Evolutionary conservation across 345 rosid species (phyloP).

Genomic region (Noccaea caerulescens): DNA sequence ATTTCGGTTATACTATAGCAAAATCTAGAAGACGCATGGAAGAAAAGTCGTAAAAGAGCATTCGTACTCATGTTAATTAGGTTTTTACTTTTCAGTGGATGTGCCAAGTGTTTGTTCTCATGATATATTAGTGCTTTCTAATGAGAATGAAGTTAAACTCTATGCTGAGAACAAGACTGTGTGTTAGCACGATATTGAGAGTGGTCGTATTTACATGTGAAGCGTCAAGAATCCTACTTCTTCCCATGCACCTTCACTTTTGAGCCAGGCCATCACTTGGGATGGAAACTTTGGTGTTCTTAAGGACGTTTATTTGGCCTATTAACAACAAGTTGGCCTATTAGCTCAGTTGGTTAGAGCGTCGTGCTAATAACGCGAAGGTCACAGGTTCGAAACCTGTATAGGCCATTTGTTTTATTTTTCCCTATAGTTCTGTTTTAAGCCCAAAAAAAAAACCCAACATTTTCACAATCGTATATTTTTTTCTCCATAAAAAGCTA

Average conservation of each 20-base stretch:
- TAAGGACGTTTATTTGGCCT: not conserved
- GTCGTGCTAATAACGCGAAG: slow-evolving; percentile 96
- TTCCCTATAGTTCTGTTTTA: no score
- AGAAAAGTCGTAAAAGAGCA: slow-evolving; percentile 25
- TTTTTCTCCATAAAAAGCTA: no score
- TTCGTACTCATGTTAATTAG: not conserved
- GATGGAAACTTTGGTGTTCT: slow-evolving; percentile 16
- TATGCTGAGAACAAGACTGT: slow-evolving; percentile 12
- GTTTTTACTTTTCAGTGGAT: not conserved
- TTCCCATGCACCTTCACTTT: not conserved
- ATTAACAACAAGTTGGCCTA: slow-evolving; percentile 41
- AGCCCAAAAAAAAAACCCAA: no score
- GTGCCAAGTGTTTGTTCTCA: slow-evolving; percentile 19
- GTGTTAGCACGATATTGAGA: slow-evolving; percentile 24
- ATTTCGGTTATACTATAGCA: no score
- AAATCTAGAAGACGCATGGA: not conserved
- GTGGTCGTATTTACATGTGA: slow-evolving; percentile 15
- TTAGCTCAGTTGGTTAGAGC: slow-evolving; percentile 91
- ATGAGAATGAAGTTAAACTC: not conserved
- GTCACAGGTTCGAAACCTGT: slow-evolving; percentile 80
- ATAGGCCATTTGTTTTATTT: slow-evolving; percentile 53
- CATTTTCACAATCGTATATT: no score
- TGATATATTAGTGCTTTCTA: not conserved
- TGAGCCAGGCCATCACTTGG: not conserved
- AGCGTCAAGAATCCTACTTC: not conserved